A percentile compares a stretch with the other conserved stretches of the same genome.
Evolutionary conservation across 1,139 yeast genomes (phyloP).

Genomic region (Saccharomyces pastorianus): DNA sequence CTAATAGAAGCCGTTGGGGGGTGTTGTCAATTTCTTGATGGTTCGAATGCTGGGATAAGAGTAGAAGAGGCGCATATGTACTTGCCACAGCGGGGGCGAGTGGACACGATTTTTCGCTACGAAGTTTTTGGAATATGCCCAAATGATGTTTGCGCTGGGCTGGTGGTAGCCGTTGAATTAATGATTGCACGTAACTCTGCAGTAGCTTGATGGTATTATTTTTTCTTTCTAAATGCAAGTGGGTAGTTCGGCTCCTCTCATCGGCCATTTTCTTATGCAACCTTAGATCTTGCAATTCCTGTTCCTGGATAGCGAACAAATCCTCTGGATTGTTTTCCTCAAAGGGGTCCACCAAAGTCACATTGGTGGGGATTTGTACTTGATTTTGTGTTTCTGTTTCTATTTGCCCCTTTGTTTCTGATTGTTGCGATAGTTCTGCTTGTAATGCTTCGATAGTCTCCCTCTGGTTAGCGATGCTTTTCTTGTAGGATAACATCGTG

Average conservation of each 20-base stretch:
- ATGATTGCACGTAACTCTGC: background rate
- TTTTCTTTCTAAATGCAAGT: background rate
- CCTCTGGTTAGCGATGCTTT: background rate
- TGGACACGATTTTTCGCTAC: background rate
- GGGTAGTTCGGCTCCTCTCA: background rate
- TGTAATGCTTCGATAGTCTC: background rate
- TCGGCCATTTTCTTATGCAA: background rate
- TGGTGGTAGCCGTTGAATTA: background rate
- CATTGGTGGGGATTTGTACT: background rate
- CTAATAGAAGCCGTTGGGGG: background rate
- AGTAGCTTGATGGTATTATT: background rate
- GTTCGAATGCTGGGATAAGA: background rate
- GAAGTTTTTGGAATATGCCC: background rate
- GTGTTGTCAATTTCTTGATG: background rate
- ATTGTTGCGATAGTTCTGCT: background rate
- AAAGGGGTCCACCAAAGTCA: background rate
- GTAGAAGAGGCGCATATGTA: background rate
- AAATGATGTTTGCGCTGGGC: background rate
- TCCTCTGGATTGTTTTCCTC: background rate
- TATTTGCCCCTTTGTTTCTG: background rate
- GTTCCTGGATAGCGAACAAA: background rate
- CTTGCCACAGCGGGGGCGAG: background rate
- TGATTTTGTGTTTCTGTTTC: background rate
- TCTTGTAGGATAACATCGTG: background rate
- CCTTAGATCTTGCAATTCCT: background rate